Conservation (phyloP, 2,329 filamentous ascomycete genomes). For the Lachnellula subtilissima region DNA sequence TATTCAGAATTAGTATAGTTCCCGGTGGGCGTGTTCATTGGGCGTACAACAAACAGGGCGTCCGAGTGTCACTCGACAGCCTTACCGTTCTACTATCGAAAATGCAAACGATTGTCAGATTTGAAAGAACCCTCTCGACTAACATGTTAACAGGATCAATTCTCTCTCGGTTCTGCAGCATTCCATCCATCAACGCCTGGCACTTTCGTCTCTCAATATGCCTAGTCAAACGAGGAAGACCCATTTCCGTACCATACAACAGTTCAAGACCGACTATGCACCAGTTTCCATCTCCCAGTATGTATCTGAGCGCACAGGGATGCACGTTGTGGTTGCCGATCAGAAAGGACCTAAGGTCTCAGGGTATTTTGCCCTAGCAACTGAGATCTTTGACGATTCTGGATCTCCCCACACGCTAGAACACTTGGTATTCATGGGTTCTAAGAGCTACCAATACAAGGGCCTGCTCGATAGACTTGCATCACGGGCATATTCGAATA, state of each 20-base stretch:
- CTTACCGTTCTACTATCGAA: too few species aligned
- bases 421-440: slow-evolving; percentile 83
- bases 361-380: slow-evolving; percentile 92
- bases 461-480: slow-evolving; percentile 92
- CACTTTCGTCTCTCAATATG: slow-evolving; percentile 42
- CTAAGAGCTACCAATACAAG: slow-evolving; percentile 89
- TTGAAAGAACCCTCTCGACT: not conserved
- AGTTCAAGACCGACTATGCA: slow-evolving; percentile 85
- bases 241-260: slow-evolving; percentile 78
- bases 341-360: slow-evolving; percentile 91
- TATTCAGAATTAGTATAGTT: too few species aligned
- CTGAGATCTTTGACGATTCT: slow-evolving; percentile 96
- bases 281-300: slow-evolving; percentile 88
- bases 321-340: slow-evolving; percentile 90
- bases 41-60: too few species aligned
- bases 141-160: not conserved
- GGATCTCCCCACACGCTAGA: slow-evolving; percentile 86
- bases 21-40: too few species aligned
- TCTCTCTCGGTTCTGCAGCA: not conserved
- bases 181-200: not conserved
- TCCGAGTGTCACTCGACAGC: too few species aligned
- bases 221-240: slow-evolving; percentile 44
- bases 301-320: slow-evolving; percentile 89
- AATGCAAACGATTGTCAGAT: too few species aligned
- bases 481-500: slow-evolving; percentile 85